Conservation (phyloP, 257 asterid species). For the Linderniella brevidens region DNA sequence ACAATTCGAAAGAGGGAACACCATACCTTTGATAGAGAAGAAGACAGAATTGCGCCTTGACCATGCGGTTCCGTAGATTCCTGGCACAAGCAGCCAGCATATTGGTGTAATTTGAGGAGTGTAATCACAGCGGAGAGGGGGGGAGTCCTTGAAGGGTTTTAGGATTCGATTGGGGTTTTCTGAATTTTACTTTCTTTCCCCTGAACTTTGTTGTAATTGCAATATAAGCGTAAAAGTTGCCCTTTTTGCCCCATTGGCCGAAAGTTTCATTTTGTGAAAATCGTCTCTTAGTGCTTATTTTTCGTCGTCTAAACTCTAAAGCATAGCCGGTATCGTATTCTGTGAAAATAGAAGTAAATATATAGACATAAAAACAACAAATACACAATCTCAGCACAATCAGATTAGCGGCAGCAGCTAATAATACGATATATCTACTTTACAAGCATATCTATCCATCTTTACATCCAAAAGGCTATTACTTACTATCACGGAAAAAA, state of each 20-base stretch:
- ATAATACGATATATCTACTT: too few relatives aligned
- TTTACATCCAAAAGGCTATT: too few relatives aligned
- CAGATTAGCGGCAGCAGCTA: too few relatives aligned
- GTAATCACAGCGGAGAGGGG: constrained; percentile 3
- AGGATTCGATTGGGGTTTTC: constrained; percentile 7
- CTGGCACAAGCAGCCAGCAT: constrained; percentile 16
- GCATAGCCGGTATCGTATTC: too few relatives aligned
- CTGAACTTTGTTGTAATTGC: constrained; percentile 1
- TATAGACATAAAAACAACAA: too few relatives aligned
- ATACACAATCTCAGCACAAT: too few relatives aligned
- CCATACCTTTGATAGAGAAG: constrained; percentile 23
- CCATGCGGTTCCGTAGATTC: constrained; percentile 13
- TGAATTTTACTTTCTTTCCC: constrained; percentile 3
- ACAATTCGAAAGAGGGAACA: background rate
- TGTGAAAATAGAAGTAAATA: too few relatives aligned
- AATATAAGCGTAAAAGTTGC: background rate
- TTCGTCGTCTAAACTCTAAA: too few relatives aligned
- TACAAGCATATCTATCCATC: too few relatives aligned
- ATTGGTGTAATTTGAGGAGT: constrained; percentile 8
- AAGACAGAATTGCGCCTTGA: constrained; percentile 15
- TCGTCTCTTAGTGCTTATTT: too few relatives aligned
- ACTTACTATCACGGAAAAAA: too few relatives aligned
- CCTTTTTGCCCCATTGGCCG: background rate
- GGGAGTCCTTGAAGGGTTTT: constrained; percentile 13
- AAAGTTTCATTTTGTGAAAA: too few relatives aligned